Evolutionary conservation across 768 basidiomycete species (phyloP).

Genomic region (Pleurotus pulmonarius): DNA sequence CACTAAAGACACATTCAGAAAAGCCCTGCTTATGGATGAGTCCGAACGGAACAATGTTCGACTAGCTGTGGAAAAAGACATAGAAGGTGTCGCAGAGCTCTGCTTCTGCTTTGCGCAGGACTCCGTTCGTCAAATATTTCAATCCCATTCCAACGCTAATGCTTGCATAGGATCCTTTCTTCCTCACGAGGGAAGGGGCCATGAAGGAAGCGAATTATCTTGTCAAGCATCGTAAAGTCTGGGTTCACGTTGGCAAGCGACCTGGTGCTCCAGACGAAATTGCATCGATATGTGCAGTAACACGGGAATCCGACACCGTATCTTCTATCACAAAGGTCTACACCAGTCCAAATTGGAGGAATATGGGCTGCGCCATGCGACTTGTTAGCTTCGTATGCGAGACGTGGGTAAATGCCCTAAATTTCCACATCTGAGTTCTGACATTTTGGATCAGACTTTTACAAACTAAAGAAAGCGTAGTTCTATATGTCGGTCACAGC

Average conservation of each 20-base stretch:
- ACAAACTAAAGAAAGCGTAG: slow-evolving; percentile 30
- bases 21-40: slow-evolving; percentile 20
- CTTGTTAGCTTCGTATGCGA: slow-evolving; percentile 41
- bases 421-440: background rate
- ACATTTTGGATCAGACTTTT: slow-evolving; percentile 29
- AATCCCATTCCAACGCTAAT: background rate
- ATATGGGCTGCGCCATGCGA: slow-evolving; percentile 41
- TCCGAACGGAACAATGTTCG: slow-evolving; percentile 8
- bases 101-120: slow-evolving; percentile 42
- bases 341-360: slow-evolving; percentile 38
- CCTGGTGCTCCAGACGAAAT: slow-evolving; percentile 18
- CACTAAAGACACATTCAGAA: slow-evolving; percentile 25
- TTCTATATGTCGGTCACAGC: slow-evolving; percentile 47
- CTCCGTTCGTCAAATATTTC: slow-evolving; percentile 24
- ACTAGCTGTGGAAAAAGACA: slow-evolving; percentile 9
- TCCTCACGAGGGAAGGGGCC: slow-evolving; percentile 29
- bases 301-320: slow-evolving; percentile 39
- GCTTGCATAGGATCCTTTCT: slow-evolving; percentile 32
- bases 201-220: slow-evolving; percentile 35
- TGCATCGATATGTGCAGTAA: slow-evolving; percentile 49
- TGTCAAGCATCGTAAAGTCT: slow-evolving; percentile 34
- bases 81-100: slow-evolving; percentile 25
- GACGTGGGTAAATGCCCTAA: slow-evolving; percentile 24
- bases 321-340: slow-evolving; percentile 52
- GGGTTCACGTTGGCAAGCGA: slow-evolving; percentile 38